Evolutionary conservation across 495 filamentous ascomycete genomes (phyloP), one percentile per base, ranked within the genome.

Genomic region (Pseudotulostoma volvatum): DNA sequence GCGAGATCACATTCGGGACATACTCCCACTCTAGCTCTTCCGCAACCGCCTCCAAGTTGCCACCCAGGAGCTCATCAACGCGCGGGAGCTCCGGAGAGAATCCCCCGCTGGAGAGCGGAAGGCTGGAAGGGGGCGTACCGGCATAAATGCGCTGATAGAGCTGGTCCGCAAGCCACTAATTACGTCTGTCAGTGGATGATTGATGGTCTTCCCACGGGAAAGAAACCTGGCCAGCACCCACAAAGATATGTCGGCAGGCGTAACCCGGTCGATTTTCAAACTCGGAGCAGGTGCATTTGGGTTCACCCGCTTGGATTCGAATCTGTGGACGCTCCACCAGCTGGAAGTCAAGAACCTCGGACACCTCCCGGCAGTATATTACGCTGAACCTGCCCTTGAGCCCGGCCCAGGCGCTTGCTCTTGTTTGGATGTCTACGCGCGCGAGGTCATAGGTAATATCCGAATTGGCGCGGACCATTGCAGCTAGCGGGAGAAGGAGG

Each of bases 211-310:
- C 5, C 5, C 5, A 5, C 11, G 5, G 23, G 11, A 28, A 28
- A 28, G 11, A 28, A 28, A 28, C 5, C 5, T 5, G 11, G 11
- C 23, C 5, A 5, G 33, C 31, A 50, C 61, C 55, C 43, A 65
- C 64, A 47, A 64, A 66, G 28, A 67, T 63, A 42, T 67, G 64
- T 20, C 61, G 59, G 34, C 62, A 67, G 3, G 62, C 59, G 25
- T 55, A 51, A 11, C 49, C 48, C n/a, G 56, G 48, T 16, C 43
- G 48, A 31, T 38, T 41, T 19, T 48, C 31, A 30, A 59, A 66
- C 30, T 50, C 49, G 16, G 49, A 48, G 33, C 64, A 67, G 31
- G 56, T 62, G 40, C 64, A 67, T 19, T 53, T 54, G 31, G 45
- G 50, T 5, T 48, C 34, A 31, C 52, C 45, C 5, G 49, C 15